Percentiles rank a stretch among this genome's conserved stretches.
Conservation (phyloP, 2,329 filamentous ascomycete genomes). For the Colletotrichum melonis region DNA sequence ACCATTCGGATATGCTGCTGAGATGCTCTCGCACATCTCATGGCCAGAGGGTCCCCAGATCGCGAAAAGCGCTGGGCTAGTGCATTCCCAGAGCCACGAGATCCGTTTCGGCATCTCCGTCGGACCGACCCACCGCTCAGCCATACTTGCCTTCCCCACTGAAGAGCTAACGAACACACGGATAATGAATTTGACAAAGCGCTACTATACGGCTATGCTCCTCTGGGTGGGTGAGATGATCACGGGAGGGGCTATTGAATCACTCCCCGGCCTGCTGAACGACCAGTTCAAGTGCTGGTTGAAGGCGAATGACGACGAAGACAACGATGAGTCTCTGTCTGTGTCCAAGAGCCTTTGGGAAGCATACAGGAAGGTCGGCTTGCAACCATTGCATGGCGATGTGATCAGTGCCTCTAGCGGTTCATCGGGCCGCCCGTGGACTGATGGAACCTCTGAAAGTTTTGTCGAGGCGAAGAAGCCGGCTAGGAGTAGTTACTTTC, state of each 20-base stretch:
- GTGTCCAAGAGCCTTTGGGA: not conserved
- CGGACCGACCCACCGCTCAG: not conserved
- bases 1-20: not conserved
- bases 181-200: not conserved
- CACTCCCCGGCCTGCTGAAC: not conserved
- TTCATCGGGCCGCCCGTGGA: not conserved
- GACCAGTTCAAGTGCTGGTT: not conserved
- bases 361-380: not conserved
- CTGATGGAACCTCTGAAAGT: not conserved
- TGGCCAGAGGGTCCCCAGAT: not conserved
- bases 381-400: not conserved
- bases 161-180: not conserved
- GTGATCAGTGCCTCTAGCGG: not conserved
- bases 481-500: not conserved
- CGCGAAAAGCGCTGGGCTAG: not conserved
- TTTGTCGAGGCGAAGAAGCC: not conserved
- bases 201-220: constrained; percentile 7
- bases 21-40: not conserved
- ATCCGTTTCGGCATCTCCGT: not conserved
- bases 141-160: not conserved
- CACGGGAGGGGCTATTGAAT: not conserved
- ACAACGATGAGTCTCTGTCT: not conserved
- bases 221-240: not conserved
- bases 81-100: not conserved
- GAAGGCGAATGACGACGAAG: not conserved